Percentiles rank a stretch among this genome's conserved stretches.
Evolutionary conservation across 1,284 basidiomycete genomes (phyloP).

Genomic region (Ustilago vetiveriae): DNA sequence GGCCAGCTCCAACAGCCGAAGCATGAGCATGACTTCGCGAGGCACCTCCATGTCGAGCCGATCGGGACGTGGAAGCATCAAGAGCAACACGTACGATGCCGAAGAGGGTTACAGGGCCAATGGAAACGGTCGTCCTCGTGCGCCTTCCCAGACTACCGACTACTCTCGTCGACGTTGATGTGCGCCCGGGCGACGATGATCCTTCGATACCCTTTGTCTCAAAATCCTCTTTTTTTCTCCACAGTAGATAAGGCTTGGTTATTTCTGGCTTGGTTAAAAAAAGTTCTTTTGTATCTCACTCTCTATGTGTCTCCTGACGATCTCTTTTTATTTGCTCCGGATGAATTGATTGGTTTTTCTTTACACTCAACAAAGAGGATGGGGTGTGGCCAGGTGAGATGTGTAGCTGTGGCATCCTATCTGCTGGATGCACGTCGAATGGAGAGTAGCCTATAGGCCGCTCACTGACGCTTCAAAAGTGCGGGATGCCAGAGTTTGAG

Average conservation of each 20-base stretch:
- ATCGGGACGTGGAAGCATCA: constrained; percentile 32
- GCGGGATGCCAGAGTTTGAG: no score
- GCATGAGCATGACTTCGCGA: constrained; percentile 34
- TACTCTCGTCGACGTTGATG: constrained; percentile 34
- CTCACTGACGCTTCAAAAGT: no score
- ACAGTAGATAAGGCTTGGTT: not conserved
- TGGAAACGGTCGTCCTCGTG: constrained; percentile 26
- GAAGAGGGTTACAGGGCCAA: constrained; percentile 30
- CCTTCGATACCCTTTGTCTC: not conserved
- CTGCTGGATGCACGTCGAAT: no score
- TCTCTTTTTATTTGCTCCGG: not conserved
- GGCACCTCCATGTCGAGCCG: constrained; percentile 37
- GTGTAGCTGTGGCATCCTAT: no score
- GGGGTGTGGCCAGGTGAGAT: no score
- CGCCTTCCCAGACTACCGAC: constrained; percentile 30
- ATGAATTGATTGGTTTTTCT: not conserved
- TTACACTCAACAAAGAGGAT: no score
- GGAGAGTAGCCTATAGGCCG: no score
- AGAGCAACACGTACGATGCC: constrained; percentile 30
- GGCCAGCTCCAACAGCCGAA: constrained; percentile 23
- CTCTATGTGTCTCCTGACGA: constrained; percentile 5
- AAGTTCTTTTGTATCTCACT: no score
- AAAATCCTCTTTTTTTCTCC: not conserved
- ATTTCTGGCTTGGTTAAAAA: constrained; percentile 1
- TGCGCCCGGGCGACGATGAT: no score